phyloP scores from a whole-genome alignment of 2,329 filamentous ascomycete species.

The Alternaria sp. region DNA sequence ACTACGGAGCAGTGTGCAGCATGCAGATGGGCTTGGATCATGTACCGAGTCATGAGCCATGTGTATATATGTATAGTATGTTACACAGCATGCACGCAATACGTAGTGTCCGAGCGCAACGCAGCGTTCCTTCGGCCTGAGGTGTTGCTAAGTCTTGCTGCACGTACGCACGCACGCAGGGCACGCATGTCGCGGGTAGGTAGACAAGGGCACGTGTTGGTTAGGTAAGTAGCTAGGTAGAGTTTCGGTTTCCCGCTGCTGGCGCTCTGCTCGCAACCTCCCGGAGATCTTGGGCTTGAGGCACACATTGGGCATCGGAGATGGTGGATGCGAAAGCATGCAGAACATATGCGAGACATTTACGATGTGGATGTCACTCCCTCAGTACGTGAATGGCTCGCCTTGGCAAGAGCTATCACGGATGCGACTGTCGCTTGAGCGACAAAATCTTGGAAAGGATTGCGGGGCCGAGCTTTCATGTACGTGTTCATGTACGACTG shows the following conservation, averaged over 20 bases:
- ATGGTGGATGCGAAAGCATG: neutral
- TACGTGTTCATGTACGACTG: slow-evolving; percentile 2
- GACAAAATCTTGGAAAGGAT: neutral
- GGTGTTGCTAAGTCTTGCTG: neutral
- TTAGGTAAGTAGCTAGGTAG: neutral
- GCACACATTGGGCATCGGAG: neutral
- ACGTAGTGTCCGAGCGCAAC: slow-evolving; percentile 1
- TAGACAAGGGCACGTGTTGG: neutral
- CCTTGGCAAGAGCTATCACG: neutral
- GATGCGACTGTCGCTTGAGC: neutral
- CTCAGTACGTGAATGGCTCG: neutral
- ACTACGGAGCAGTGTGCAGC: slow-evolving; percentile 6
- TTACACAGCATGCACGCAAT: slow-evolving; percentile 15
- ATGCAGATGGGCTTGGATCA: neutral
- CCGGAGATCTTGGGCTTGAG: neutral
- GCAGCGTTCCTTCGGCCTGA: neutral
- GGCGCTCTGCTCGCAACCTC: neutral
- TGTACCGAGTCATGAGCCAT: slow-evolving; percentile 9
- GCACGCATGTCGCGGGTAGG: slow-evolving; percentile 1
- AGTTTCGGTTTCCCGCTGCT: neutral
- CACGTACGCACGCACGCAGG: neutral
- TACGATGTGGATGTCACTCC: neutral
- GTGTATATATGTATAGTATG: slow-evolving; percentile 2
- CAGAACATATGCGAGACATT: slow-evolving; percentile 4
- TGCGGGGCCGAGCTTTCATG: neutral